A percentile compares a stretch with the other conserved stretches of the same genome.
Evolutionary conservation across 2,329 filamentous ascomycete genomes (phyloP).

Genomic region (Lachnellula subtilissima): DNA sequence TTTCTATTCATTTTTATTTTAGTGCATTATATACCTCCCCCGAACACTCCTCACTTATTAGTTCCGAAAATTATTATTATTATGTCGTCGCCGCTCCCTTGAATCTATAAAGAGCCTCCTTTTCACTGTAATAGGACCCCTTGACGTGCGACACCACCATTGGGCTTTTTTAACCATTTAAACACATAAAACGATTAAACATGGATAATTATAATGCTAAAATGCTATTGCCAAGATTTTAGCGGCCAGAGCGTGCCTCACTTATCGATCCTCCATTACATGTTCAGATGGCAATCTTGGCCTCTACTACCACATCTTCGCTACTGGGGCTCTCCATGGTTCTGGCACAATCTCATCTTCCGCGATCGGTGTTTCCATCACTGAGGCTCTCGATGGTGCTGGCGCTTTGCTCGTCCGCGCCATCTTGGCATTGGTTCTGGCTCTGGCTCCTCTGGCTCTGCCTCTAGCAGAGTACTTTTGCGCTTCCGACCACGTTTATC

Average conservation of each 20-base stretch:
- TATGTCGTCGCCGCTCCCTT: neutral
- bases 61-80: neutral
- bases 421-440: constrained; percentile 1
- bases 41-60: constrained; percentile 2
- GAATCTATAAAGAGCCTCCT: neutral
- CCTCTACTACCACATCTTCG: constrained; percentile 19
- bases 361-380: too few species aligned
- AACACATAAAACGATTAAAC: neutral
- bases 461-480: constrained; percentile 6
- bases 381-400: constrained; percentile 15
- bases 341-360: constrained; percentile 18
- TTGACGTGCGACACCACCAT: neutral
- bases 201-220: neutral
- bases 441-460: constrained; percentile 6
- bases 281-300: constrained; percentile 9
- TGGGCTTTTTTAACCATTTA: neutral
- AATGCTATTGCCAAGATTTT: neutral
- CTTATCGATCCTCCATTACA: constrained; percentile 12
- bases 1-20: constrained; percentile 5
- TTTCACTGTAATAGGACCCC: neutral
- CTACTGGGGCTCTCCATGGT: constrained; percentile 20
- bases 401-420: constrained; percentile 3
- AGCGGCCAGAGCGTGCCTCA: too few species aligned
- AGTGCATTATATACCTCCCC: constrained; percentile 1
- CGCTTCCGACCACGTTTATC: constrained; percentile 12